Evolutionary conservation across 2,329 filamentous ascomycete genomes (phyloP).

Genomic region (Hypocreales sp.): DNA sequence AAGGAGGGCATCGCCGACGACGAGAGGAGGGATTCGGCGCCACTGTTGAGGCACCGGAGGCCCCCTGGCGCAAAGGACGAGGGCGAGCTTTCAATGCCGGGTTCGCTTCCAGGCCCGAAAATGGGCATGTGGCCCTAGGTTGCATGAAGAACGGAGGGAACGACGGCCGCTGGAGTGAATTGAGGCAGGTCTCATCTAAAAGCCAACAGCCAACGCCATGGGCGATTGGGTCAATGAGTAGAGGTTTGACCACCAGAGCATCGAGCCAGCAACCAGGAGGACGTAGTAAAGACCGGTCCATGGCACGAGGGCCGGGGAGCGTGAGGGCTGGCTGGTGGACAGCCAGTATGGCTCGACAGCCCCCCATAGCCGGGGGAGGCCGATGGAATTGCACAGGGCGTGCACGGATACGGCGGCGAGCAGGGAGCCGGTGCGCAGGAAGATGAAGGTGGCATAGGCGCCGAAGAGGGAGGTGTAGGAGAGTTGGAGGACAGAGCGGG

Average conservation of each 20-base stretch:
- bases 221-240: conserved; percentile 51
- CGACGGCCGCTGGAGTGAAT: too few species aligned
- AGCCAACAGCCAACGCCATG: conserved; percentile 12
- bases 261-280: conserved; percentile 55
- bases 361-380: conserved; percentile 76
- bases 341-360: conserved; percentile 42
- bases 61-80: conserved; percentile 16
- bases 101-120: conserved; percentile 25
- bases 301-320: conserved; percentile 9
- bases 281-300: conserved; percentile 74
- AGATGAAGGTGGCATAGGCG: conserved; percentile 82
- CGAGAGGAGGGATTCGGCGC: conserved; percentile 18
- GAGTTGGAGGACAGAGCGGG: conserved; percentile 71
- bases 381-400: conserved; percentile 84
- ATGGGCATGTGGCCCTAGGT: conserved; percentile 11
- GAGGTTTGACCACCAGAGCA: conserved; percentile 54
- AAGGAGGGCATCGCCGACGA: conserved; percentile 30
- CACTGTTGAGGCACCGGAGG: conserved; percentile 22
- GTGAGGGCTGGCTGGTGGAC: conserved; percentile 9
- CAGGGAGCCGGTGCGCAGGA: conserved; percentile 70
- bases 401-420: conserved; percentile 64
- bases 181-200: too few species aligned
- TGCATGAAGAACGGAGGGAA: too few species aligned
- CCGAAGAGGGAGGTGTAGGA: conserved; percentile 86
- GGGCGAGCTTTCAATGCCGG: conserved; percentile 28